Evolutionary conservation across 495 filamentous ascomycete species (phyloP).

Genomic region (Echria macrotheca): DNA sequence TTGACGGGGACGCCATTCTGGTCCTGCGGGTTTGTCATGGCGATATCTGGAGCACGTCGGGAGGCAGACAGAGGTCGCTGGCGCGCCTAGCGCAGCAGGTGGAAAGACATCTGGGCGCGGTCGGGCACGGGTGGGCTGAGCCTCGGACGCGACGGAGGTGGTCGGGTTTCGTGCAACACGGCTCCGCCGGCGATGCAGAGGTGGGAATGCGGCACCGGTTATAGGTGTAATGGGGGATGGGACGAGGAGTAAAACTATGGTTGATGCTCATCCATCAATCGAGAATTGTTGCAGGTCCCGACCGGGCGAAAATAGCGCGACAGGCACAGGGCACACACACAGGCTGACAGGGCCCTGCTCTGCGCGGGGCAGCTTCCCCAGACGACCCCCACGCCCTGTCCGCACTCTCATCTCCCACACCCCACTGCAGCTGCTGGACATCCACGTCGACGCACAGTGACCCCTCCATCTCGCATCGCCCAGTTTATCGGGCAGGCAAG

Average conservation of each 20-base stretch:
- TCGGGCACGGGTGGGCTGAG: not conserved
- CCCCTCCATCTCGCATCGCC: not conserved
- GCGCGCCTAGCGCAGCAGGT: constrained; percentile 6
- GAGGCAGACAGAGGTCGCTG: constrained; percentile 4
- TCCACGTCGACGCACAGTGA: constrained; percentile 12
- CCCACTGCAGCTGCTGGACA: constrained; percentile 3
- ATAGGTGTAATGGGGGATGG: not conserved
- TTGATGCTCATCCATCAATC: too few species aligned
- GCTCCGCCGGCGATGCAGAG: too few species aligned
- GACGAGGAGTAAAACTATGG: not conserved
- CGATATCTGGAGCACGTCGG: too few species aligned
- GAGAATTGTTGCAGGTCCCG: not conserved
- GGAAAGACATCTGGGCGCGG: constrained; percentile 2
- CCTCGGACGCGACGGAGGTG: too few species aligned
- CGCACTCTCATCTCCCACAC: constrained; percentile 26
- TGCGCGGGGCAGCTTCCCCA: constrained; percentile 18
- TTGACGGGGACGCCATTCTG: constrained; percentile 2
- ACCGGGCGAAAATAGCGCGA: constrained; percentile 14
- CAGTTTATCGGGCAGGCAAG: constrained; percentile 1
- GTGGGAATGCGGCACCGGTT: too few species aligned
- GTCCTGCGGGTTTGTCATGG: constrained; percentile 13
- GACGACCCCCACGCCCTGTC: not conserved
- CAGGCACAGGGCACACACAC: constrained; percentile 2
- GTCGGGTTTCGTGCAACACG: too few species aligned
- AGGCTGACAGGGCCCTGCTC: too few species aligned